A percentile compares a stretch with the other conserved stretches of the same genome.
phyloP scores from a whole-genome alignment of 306 rosid genomes.

The Quercus robur region DNA sequence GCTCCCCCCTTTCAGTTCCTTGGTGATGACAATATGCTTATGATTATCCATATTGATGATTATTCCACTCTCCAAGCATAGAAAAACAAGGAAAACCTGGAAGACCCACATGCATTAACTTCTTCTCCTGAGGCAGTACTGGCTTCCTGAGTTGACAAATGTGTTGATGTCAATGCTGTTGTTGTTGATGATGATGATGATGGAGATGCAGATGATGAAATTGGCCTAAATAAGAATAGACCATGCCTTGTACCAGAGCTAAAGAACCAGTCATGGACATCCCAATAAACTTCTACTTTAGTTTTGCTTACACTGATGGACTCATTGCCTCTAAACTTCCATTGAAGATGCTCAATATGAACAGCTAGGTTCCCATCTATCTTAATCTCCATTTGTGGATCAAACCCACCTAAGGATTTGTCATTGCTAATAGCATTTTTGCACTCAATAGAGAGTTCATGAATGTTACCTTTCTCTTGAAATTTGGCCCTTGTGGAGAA shows the following conservation, averaged over 20 bases:
- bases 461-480: conserved; percentile 49
- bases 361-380: conserved; percentile 71
- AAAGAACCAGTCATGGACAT: conserved; percentile 95
- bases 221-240: conserved; percentile 72
- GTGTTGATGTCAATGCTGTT: conserved; percentile 13
- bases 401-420: conserved; percentile 35
- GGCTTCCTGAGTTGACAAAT: conserved; percentile 29
- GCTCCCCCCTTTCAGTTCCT: background rate
- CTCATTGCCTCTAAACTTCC: conserved; percentile 96
- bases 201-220: conserved; percentile 30
- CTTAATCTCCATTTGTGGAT: conserved; percentile 84
- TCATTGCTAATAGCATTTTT: conserved; percentile 31
- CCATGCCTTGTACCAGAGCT: conserved; percentile 77
- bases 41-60: background rate
- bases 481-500: conserved; percentile 64
- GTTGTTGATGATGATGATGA: conserved; percentile 27
- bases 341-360: conserved; percentile 81
- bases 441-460: conserved; percentile 71
- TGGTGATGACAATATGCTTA: background rate
- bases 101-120: conserved; percentile 30
- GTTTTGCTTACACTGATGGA: conserved; percentile 48
- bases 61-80: conserved; percentile 83
- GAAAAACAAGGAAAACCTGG: conserved; percentile 64
- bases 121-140: conserved; percentile 35
- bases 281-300: conserved; percentile 80